Percentiles rank a stretch among this genome's conserved stretches.
Conservation (phyloP, 257 asterid genomes). For the Leonotis leonurus region DNA sequence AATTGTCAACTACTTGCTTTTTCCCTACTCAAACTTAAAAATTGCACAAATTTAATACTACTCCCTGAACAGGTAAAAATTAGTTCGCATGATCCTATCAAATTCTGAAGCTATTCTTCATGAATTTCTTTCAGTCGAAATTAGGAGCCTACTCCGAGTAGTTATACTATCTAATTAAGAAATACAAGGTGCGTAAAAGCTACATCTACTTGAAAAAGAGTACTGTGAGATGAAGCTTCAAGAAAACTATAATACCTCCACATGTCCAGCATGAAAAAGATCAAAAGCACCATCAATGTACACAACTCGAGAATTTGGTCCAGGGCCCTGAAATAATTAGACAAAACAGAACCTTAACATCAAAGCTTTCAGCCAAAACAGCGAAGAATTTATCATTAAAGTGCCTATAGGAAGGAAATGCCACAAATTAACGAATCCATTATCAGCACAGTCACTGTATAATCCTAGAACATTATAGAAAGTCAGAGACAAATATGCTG, state of each 20-base stretch:
- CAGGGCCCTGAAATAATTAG: conserved; percentile 66
- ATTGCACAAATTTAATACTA: not conserved
- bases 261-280: conserved; percentile 96
- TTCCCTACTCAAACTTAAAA: not conserved
- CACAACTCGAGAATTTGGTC: conserved; percentile 81
- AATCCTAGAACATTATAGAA: too few relatives aligned
- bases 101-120: not conserved
- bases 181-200: too few relatives aligned
- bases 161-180: conserved; percentile 9
- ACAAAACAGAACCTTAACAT: conserved; percentile 6
- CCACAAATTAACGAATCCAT: too few relatives aligned
- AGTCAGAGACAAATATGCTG: too few relatives aligned
- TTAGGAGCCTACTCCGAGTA: too few relatives aligned
- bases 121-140: too few relatives aligned
- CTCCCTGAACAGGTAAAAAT: not conserved
- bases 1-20: not conserved
- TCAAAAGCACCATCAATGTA: conserved; percentile 98
- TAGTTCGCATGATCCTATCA: not conserved
- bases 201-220: too few relatives aligned
- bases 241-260: conserved; percentile 54
- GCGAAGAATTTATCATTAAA: not conserved
- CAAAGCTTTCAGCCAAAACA: conserved; percentile 5
- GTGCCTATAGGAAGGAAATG: too few relatives aligned
- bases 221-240: not conserved
- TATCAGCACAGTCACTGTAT: too few relatives aligned